A percentile compares a stretch with the other conserved stretches of the same genome.
phyloP scores from a whole-genome alignment of 2,329 filamentous ascomycete genomes.

The Colletotrichum sp. region DNA sequence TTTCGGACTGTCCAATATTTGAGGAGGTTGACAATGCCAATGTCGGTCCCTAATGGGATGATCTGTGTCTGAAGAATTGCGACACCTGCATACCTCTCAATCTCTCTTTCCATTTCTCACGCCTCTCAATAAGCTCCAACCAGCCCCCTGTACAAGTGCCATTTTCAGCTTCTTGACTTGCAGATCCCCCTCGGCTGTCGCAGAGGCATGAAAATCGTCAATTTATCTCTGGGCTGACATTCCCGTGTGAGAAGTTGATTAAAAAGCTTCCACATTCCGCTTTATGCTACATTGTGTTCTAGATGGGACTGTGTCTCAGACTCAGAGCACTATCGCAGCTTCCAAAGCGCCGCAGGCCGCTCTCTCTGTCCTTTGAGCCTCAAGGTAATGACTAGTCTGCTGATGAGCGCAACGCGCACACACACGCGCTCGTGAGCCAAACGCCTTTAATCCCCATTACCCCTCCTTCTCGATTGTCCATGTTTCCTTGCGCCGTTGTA shows the following conservation, averaged over 20 bases:
- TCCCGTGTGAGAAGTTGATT: not conserved
- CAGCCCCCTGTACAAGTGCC: not conserved
- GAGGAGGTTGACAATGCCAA: not conserved
- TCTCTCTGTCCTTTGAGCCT: not conserved
- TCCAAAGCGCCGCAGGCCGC: not conserved
- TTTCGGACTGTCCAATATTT: not conserved
- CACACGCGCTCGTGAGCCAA: not conserved
- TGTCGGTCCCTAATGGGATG: not conserved
- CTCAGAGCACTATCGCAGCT: not conserved
- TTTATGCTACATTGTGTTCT: not conserved
- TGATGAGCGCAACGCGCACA: not conserved
- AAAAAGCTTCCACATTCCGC: not conserved
- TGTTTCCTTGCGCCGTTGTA: not conserved
- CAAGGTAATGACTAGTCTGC: not conserved
- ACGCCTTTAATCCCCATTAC: not conserved
- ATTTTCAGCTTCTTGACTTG: not conserved
- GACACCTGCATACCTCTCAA: not conserved
- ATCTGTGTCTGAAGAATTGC: constrained; percentile 5
- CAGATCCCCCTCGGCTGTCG: not conserved
- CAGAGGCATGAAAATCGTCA: not conserved
- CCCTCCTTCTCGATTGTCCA: not conserved
- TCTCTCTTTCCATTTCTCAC: not conserved
- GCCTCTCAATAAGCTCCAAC: not conserved
- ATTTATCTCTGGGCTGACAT: not conserved
- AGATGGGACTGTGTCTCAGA: not conserved